Evolutionary conservation across 2,329 filamentous ascomycete genomes (phyloP).

Genomic region (Stagonosporopsis tanaceti): DNA sequence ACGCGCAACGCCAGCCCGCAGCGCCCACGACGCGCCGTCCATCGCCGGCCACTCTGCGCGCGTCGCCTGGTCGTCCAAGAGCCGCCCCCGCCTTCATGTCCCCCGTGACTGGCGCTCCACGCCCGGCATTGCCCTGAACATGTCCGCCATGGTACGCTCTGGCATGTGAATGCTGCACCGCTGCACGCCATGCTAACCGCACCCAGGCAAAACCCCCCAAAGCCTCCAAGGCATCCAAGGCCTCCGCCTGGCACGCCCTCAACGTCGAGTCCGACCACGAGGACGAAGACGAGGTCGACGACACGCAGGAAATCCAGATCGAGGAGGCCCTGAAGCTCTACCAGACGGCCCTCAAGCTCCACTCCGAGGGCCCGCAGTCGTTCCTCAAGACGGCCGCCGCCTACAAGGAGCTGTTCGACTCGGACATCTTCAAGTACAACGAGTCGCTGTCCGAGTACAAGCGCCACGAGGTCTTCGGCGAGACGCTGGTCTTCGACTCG

Average conservation of each 20-base stretch:
- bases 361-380: slow-evolving; percentile 81
- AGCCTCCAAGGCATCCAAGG: slow-evolving; percentile 19
- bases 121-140: slow-evolving; percentile 4
- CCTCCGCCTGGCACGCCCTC: slow-evolving; percentile 75
- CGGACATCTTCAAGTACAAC: slow-evolving; percentile 92
- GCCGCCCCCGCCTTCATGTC: not conserved
- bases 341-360: slow-evolving; percentile 87
- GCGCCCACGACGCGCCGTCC: too few species aligned
- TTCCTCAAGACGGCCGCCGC: slow-evolving; percentile 80
- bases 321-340: slow-evolving; percentile 97
- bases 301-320: slow-evolving; percentile 95
- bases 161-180: slow-evolving; percentile 5
- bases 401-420: slow-evolving; percentile 85
- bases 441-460: slow-evolving; percentile 87
- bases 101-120: slow-evolving; percentile 1
- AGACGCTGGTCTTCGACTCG: slow-evolving; percentile 53
- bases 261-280: slow-evolving; percentile 95
- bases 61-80: too few species aligned
- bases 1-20: too few species aligned
- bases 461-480: slow-evolving; percentile 66
- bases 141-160: slow-evolving; percentile 14
- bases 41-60: too few species aligned
- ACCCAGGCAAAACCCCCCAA: slow-evolving; percentile 43
- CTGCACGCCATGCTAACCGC: slow-evolving; percentile 13
- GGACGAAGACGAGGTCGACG: slow-evolving; percentile 88